These are phyloP conservation scores for Aspergillus quadricinctus DNA, from an alignment of 2,329 filamentous ascomycete genomes.

Conservation along the genomic window DNA sequence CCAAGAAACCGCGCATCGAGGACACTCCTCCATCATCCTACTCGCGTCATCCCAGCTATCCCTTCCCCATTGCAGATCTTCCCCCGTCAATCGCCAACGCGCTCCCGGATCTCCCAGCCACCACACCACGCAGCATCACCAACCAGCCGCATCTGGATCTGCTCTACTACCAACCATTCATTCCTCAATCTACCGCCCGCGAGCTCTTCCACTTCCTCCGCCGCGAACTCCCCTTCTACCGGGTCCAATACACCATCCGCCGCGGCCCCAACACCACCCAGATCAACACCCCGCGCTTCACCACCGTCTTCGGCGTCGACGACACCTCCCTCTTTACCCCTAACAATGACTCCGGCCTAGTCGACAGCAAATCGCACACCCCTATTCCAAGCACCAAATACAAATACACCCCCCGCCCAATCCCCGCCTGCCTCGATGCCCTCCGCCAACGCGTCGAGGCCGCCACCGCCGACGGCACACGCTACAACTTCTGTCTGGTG, in stretches of 20 bases:
- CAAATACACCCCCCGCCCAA: constrained; percentile 61
- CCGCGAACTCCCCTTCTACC: constrained; percentile 68
- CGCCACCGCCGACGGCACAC: constrained; percentile 53
- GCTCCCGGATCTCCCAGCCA: constrained; percentile 32
- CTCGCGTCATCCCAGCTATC: constrained; percentile 50
- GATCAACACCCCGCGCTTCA: constrained; percentile 60
- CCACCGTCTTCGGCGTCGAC: constrained; percentile 58
- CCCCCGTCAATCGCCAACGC: constrained; percentile 35
- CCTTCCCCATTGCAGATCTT: constrained; percentile 49
- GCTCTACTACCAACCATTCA: constrained; percentile 70
- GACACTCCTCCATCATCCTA: not conserved
- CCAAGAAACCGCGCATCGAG: constrained; percentile 31
- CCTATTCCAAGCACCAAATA: constrained; percentile 47
- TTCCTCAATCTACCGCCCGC: constrained; percentile 53
- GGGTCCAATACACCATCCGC: constrained; percentile 68
- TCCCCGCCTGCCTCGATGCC: constrained; percentile 64
- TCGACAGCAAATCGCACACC: constrained; percentile 43
- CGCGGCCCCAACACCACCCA: constrained; percentile 59
- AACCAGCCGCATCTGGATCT: constrained; percentile 68
- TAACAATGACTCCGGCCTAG: constrained; percentile 14
- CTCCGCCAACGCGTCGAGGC: constrained; percentile 61
- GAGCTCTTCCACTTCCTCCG: constrained; percentile 68
- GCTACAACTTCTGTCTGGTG: constrained; percentile 74
- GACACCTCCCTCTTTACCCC: constrained; percentile 50
- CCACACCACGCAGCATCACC: constrained; percentile 54